phyloP scores from a whole-genome alignment of 1,284 basidiomycete species.

The Paramarasmius palmivorus region DNA sequence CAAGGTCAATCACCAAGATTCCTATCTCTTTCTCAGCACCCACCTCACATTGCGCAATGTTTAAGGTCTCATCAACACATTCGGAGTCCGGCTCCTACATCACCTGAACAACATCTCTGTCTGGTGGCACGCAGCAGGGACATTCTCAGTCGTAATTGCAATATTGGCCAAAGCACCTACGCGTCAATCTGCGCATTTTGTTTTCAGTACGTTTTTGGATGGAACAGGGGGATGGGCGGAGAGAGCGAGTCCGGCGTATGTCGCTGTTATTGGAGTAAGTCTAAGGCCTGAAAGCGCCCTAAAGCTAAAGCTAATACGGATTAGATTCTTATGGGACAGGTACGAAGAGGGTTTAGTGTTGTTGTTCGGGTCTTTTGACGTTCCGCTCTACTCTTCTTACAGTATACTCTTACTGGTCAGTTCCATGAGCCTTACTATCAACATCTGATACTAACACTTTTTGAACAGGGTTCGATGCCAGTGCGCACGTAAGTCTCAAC shows the following conservation, averaged over 20 bases:
- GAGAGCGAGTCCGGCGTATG: conserved; percentile 68
- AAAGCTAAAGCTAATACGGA: too few species aligned
- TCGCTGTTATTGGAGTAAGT: conserved; percentile 61
- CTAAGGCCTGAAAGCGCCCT: too few species aligned
- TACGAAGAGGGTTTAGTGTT: neutral
- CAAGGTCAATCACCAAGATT: conserved; percentile 41
- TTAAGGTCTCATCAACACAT: conserved; percentile 67
- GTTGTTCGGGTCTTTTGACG: conserved; percentile 34
- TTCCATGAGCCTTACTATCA: neutral
- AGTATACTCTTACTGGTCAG: conserved; percentile 67
- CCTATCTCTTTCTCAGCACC: neutral
- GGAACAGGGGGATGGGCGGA: conserved; percentile 72
- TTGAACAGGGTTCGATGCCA: conserved; percentile 63
- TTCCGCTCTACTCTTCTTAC: too few species aligned
- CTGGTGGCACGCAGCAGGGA: conserved; percentile 73
- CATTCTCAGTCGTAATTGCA: conserved; percentile 63
- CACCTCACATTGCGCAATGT: conserved; percentile 15
- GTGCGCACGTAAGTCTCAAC: conserved; percentile 54
- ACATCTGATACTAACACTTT: neutral
- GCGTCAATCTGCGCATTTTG: conserved; percentile 67
- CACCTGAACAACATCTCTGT: conserved; percentile 73
- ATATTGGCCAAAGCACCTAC: conserved; percentile 69
- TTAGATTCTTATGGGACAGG: neutral
- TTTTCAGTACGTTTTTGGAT: conserved; percentile 72
- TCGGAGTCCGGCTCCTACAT: conserved; percentile 64